phyloP scores from a whole-genome alignment of 2,329 filamentous ascomycete species.

The Pseudocercospora musae region DNA sequence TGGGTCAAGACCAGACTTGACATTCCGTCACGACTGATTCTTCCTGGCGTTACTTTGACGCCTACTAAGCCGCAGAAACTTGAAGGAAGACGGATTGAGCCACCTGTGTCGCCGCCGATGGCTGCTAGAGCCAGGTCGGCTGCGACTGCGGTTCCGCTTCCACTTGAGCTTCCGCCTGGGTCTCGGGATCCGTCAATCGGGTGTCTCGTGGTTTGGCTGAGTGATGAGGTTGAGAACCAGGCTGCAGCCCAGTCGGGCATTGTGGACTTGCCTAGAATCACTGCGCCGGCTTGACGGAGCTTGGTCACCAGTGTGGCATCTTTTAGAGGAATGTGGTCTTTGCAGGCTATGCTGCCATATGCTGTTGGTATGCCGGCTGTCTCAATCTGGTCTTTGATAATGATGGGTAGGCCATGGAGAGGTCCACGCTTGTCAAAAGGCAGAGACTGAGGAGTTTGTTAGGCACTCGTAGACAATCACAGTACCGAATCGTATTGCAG shows the following conservation, averaged over 20 bases:
- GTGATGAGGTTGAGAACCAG: constrained; percentile 25
- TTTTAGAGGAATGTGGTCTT: constrained; percentile 19
- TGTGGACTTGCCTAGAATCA: constrained; percentile 26
- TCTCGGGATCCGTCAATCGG: constrained; percentile 26
- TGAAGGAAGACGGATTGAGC: constrained; percentile 26
- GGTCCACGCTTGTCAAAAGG: constrained; percentile 17
- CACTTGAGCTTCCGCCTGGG: constrained; percentile 31
- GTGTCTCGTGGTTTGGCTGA: constrained; percentile 26
- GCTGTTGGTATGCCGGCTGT: constrained; percentile 22
- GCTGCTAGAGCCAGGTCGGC: constrained; percentile 28
- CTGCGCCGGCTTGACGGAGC: constrained; percentile 24
- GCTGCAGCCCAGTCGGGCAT: constrained; percentile 26
- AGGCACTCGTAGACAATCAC: too few species aligned
- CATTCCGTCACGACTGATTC: constrained; percentile 29
- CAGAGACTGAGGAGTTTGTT: constrained; percentile 3
- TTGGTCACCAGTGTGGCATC: constrained; percentile 24
- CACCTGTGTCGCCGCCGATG: constrained; percentile 31
- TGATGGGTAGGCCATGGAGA: constrained; percentile 24
- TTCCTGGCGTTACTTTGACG: constrained; percentile 27
- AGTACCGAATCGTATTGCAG: too few species aligned
- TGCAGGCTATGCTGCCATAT: constrained; percentile 22
- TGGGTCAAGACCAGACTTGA: constrained; percentile 22
- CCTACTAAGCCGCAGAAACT: constrained; percentile 30
- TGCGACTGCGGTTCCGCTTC: constrained; percentile 30
- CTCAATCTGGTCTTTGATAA: constrained; percentile 30